These are phyloP conservation scores for Nannizzia gypsea DNA, from an alignment of 2,329 filamentous ascomycete genomes.

Conservation along the genomic window DNA sequence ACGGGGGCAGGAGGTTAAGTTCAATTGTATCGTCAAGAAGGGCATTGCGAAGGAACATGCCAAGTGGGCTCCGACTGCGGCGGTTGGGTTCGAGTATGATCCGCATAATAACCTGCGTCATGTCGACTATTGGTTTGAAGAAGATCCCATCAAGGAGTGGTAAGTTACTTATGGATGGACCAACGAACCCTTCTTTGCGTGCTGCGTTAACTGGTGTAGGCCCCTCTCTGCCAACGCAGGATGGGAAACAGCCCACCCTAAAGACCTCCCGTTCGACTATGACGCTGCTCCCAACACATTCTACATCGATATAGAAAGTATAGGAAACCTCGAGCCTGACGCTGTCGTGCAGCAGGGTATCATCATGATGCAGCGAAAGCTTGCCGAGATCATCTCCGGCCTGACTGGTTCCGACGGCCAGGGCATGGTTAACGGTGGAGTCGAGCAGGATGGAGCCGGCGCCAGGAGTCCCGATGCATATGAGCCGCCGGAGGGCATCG, in stretches of 20 bases:
- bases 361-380: slow-evolving; percentile 76
- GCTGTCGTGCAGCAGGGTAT: slow-evolving; percentile 82
- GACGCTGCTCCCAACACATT: slow-evolving; percentile 73
- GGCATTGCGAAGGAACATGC: slow-evolving; percentile 98
- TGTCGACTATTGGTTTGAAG: slow-evolving; percentile 89
- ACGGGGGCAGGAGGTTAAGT: slow-evolving; percentile 76
- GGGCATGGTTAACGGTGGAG: slow-evolving; percentile 32
- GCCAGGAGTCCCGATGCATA: slow-evolving; percentile 39
- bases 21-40: slow-evolving; percentile 92
- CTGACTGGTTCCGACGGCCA: slow-evolving; percentile 45
- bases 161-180: too few relatives aligned
- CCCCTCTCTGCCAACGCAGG: slow-evolving; percentile 36
- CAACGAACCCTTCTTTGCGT: too few relatives aligned
- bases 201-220: slow-evolving; percentile 19
- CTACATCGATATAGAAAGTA: slow-evolving; percentile 87
- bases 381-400: slow-evolving; percentile 64
- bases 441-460: slow-evolving; percentile 31
- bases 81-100: slow-evolving; percentile 95
- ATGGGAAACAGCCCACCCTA: slow-evolving; percentile 66
- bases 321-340: slow-evolving; percentile 80
- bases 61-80: slow-evolving; percentile 89
- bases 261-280: slow-evolving; percentile 83
- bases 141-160: slow-evolving; percentile 73
- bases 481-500: slow-evolving; percentile 35
- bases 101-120: slow-evolving; percentile 92